Evolutionary conservation across 306 rosid genomes (phyloP), one percentile per base, ranked within the genome.

Genomic region (Bauhinia variegata): DNA sequence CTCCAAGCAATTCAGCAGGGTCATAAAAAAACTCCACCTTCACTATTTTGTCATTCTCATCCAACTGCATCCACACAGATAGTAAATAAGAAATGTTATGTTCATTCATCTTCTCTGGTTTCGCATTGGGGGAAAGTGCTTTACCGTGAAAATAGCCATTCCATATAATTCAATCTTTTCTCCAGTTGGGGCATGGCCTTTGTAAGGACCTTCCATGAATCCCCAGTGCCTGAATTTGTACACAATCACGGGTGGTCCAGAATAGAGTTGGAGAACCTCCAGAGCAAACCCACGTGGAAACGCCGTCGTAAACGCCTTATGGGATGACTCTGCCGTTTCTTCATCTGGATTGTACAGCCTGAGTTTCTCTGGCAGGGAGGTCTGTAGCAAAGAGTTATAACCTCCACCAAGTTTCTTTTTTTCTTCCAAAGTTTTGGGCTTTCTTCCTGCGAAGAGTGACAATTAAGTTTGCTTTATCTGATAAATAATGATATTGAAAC

Each of bases 141-240:
- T 17, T 58, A 86, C 91, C 82, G 78, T 70, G 70, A 75, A 87
- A 66, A 76, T 76, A 32, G 77, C 75, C 39, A 85, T 85, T 11
- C 95, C 90, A 71, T 14, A 78, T 15, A 87, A 2, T 28, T 87
- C 72, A 72, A 85, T 39, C 50, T 43, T 11, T 6, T 87, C 66
- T 8, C 86, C 90, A 5, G 90, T 85, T 2, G 95, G 83, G 15
- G 83, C 80, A 31, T 76, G 83, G 33, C 78, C 87, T 61, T 86
- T 83, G 88, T 81, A 86, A 76, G 95, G 88, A 49, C 95, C 95
- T 39, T 87, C 95, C 90, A 86, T 81, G 76, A 62, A 78, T 12
- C 87, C 92, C 92, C 96, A 88, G 48, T 88, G 92, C 72, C 92
- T 84, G 65, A 88, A 88, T 55, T 88, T 88, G 80, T 67, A 88